Percentiles rank a stretch among this genome's conserved stretches.
Conservation (phyloP, 352 stramenopile species). For the Phytophthora foliorum region DNA sequence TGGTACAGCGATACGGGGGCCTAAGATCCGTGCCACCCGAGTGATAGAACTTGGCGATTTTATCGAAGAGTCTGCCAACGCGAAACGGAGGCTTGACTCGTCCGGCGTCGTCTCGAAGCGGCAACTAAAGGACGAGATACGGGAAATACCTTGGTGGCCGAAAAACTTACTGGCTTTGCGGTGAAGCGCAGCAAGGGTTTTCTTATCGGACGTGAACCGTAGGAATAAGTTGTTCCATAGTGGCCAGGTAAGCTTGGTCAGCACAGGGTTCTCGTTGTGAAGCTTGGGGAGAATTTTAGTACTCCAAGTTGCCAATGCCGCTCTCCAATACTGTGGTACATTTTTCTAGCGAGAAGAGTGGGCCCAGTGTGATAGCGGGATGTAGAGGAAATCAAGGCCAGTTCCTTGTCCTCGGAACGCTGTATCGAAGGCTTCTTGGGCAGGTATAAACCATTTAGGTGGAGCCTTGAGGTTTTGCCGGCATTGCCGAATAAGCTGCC, state of each 20-base stretch:
- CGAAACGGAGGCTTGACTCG: background rate
- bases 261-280: constrained; percentile 3
- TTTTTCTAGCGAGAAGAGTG: background rate
- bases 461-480: background rate
- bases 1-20: background rate
- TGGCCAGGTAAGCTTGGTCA: constrained; percentile 5
- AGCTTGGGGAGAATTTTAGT: constrained; percentile 16
- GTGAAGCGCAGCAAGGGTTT: background rate
- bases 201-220: too few relatives aligned
- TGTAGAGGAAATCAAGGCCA: constrained; percentile 16
- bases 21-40: too few relatives aligned
- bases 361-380: constrained; percentile 1
- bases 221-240: constrained; percentile 12
- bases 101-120: background rate
- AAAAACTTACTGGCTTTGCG: background rate
- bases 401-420: background rate
- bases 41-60: background rate
- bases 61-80: background rate
- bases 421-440: background rate
- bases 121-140: too few relatives aligned
- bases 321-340: background rate
- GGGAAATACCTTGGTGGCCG: background rate
- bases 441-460: constrained; percentile 14
- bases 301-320: background rate
- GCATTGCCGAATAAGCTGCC: constrained; percentile 11